phyloP scores from a whole-genome alignment of 306 rosid species.

The Fragaria nilgerrensis region DNA sequence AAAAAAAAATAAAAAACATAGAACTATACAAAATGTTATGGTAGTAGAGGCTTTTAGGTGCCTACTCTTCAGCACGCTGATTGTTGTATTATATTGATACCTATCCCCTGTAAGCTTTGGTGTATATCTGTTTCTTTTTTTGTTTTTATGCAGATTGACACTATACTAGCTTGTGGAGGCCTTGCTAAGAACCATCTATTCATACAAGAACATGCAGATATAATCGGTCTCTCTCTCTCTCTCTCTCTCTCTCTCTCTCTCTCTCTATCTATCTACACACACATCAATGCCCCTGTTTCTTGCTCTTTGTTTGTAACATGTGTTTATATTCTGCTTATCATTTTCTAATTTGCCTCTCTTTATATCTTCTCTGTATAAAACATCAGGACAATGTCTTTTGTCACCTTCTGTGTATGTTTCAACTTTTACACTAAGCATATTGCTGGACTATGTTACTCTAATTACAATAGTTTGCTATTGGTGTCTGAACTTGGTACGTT shows the following conservation, averaged over 20 bases:
- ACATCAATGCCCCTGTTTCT: neutral
- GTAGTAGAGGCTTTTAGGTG: neutral
- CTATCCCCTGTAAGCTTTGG: neutral
- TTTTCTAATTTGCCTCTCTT: neutral
- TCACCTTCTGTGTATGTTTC: neutral
- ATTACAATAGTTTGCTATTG: neutral
- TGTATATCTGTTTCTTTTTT: constrained; percentile 7
- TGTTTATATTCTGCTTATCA: neutral
- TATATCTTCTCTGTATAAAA: neutral
- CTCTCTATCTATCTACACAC: constrained; percentile 4
- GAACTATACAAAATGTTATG: neutral
- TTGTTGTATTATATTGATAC: neutral
- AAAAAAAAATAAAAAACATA: neutral
- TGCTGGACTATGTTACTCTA: neutral
- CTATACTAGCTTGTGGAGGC: constrained; percentile 96
- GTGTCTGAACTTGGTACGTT: neutral
- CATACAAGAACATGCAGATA: constrained; percentile 94
- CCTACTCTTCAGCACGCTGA: neutral
- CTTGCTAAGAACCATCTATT: constrained; percentile 75
- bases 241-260: constrained; percentile 5
- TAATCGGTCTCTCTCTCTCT: constrained; percentile 56
- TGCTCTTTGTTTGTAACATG: neutral
- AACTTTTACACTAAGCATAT: neutral
- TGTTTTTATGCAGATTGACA: constrained; percentile 58
- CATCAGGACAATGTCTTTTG: neutral